Evolutionary conservation across 2,329 filamentous ascomycete genomes (phyloP), one percentile per base, ranked within the genome.

Genomic region (Rhynchosporium agropyri): DNA sequence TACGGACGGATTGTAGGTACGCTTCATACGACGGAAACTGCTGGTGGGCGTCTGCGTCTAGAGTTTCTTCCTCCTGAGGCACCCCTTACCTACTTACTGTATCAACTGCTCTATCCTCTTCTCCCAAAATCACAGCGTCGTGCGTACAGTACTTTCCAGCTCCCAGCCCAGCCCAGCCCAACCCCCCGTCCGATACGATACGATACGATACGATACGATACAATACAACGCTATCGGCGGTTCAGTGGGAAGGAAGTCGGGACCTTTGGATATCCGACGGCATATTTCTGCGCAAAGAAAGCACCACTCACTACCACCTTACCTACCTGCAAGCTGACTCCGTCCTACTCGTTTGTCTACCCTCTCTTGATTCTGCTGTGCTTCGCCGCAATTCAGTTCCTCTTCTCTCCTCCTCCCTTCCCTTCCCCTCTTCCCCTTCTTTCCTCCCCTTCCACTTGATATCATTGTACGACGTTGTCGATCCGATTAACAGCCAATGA

Each of bases 191-290:
- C 20, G 40, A 20, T 4, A 42, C 28, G 33, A 28, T 20, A 20
- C 20, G 20, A 20, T 20, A 20, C 20, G 20, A 20, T 20, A 20
- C 20, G 20, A 20, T 20, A 20, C 20, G 20, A 20, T 20, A 20
- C 20, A 20, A 20, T 20, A 20, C 20, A 20, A 20, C 20, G 20
- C 20, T 20, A 20, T 20, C 20, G 20, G 20, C 20, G 20, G 20
- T 20, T 20, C 20, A 20, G 20, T 20, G 51, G 51, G 51, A 40
- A 36, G 33, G 33, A 26, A 54, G 20, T 20, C 20, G 20, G 20
- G 51, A 29, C 51, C 51, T 36, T 54, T 54, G 51, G 51, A 54
- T 54, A 57, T 57, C 38, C 40, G 40, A 12, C 54, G 54, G 54
- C 54, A 57, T 57, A 57, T 58, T 58, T 45, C 56, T 49, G 26